These are phyloP conservation scores for Naganishia vishniacii DNA, from an alignment of 768 basidiomycete genomes.

Conservation along the genomic window DNA sequence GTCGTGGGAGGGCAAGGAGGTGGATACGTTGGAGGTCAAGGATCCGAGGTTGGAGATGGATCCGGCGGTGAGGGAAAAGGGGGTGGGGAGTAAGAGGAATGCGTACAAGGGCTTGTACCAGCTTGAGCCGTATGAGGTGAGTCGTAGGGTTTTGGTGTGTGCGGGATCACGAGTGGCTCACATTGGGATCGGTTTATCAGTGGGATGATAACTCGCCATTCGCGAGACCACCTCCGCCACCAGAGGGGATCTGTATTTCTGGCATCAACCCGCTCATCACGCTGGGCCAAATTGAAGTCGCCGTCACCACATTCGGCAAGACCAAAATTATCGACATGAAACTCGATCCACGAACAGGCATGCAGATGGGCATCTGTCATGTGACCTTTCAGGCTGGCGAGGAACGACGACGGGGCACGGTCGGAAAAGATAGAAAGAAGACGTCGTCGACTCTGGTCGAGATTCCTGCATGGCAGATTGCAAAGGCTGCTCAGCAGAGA, in stretches of 20 bases:
- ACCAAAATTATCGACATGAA: conserved; percentile 68
- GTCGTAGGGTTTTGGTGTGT: neutral
- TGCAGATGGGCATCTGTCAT: conserved; percentile 72
- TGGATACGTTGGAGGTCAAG: conserved; percentile 5
- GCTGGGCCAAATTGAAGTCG: conserved; percentile 59
- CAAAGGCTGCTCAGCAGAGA: conserved; percentile 60
- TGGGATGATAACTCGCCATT: conserved; percentile 68
- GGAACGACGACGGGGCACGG: conserved; percentile 21
- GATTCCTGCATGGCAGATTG: conserved; percentile 58
- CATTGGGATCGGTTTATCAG: conserved; percentile 50
- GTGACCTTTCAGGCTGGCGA: conserved; percentile 55
- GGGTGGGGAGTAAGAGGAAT: conserved; percentile 25
- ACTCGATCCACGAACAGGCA: conserved; percentile 72
- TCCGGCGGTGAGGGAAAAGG: conserved; percentile 4
- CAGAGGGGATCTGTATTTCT: conserved; percentile 61
- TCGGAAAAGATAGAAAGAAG: conserved; percentile 9
- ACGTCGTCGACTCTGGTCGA: neutral
- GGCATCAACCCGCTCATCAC: conserved; percentile 69
- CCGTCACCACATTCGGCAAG: conserved; percentile 62
- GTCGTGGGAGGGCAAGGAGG: conserved; percentile 5
- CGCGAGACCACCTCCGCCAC: conserved; percentile 62
- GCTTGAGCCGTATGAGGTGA: conserved; percentile 11
- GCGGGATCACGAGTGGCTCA: neutral
- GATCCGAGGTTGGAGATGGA: conserved; percentile 25
- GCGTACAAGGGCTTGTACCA: conserved; percentile 13